These are phyloP conservation scores for Mallotus repandus DNA, from an alignment of 441 rosid species.

Conservation along the genomic window DNA sequence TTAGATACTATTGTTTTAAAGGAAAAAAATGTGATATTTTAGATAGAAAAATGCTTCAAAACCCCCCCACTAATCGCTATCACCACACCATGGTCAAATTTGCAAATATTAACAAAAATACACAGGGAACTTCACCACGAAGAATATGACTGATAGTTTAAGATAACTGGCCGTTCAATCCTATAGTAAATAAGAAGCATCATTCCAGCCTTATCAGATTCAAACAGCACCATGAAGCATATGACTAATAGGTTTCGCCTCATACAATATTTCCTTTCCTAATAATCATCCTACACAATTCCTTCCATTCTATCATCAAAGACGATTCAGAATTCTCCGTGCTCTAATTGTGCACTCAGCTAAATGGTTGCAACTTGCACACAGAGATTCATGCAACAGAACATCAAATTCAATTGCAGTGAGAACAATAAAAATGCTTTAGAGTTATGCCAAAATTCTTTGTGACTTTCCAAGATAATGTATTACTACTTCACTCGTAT, in stretches of 20 bases:
- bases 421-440: not conserved
- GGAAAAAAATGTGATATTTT: not conserved
- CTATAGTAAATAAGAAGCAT: not conserved
- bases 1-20: not conserved
- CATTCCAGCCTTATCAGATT: slow-evolving; percentile 2
- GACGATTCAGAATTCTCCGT: not conserved
- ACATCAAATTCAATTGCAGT: not conserved
- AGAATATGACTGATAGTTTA: too few relatives aligned
- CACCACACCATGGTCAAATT: not conserved
- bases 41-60: not conserved
- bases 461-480: not conserved
- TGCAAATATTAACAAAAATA: not conserved
- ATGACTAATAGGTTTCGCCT: slow-evolving; percentile 1
- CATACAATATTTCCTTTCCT: not conserved
- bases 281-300: not conserved
- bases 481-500: slow-evolving; percentile 2
- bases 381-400: not conserved
- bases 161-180: not conserved
- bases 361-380: not conserved
- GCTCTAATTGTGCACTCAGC: not conserved
- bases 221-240: not conserved
- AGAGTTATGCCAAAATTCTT: not conserved
- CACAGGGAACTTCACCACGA: too few relatives aligned
- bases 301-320: not conserved
- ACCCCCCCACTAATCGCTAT: not conserved